Evolutionary conservation across 805 yeast genomes (phyloP), one percentile per base, ranked within the genome.

Genomic region (Ogataea ganodermae): DNA sequence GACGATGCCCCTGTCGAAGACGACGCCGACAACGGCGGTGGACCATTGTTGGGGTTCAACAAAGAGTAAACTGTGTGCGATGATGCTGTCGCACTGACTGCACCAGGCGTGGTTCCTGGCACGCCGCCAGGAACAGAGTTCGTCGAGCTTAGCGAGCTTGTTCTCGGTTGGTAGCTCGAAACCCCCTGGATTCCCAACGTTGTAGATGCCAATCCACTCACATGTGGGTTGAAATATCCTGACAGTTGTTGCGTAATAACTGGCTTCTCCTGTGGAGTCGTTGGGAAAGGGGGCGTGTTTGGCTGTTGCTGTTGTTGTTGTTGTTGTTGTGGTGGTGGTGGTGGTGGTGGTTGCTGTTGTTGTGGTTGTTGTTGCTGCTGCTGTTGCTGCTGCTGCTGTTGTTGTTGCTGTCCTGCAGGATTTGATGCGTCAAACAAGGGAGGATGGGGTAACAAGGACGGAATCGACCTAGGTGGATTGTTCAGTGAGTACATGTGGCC

Each of bases 391-490:
- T 52, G 48, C 18, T 16, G 42, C 20, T 17, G 24, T 36, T 23
- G 40, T 6, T 23, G 31, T 23, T 23, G 31, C 31, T n/a, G 16
- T 16, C 16, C 17, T 12, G 33, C 18, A n/a, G 28, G 21, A 9
- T 36, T 23, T 2, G 30, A 14, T 10, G 10, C n/a, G n/a, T 24
- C 40, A 23, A 36, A 36, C n/a, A 38, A 24, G 3, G 42, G 42
- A 7, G 42, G 42, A 10, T 38, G 42, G 17, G 42, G 32, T 17
- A 38, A 28, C 17, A 33, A 26, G 6, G 42, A 38, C 6, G 67
- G 67, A 8, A 61, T 46, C 20, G 63, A 57, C 27, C 67, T 49
- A 7, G 67, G 67, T 6, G 65, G 67, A 36, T 61, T 61, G 45
- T 38, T 51, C 35, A 62, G 42, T 1, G 63, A 53, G 36, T 62